These are phyloP conservation scores for Nemania bipapillata DNA, from an alignment of 2,329 filamentous ascomycete genomes.

Conservation along the genomic window DNA sequence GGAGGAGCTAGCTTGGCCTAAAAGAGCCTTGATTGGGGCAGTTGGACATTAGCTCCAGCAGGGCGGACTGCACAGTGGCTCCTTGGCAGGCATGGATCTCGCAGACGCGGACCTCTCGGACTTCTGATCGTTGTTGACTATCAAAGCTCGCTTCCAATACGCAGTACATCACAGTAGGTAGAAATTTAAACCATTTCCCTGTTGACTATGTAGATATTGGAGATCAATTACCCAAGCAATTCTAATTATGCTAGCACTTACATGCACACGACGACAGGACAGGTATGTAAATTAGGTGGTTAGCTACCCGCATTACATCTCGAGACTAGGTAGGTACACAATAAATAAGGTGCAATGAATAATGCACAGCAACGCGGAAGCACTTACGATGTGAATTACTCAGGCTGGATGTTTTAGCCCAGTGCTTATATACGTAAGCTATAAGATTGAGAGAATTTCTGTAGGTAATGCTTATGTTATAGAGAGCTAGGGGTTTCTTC, in stretches of 20 bases:
- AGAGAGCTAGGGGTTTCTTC: not conserved
- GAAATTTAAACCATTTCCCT: not conserved
- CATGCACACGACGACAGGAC: no score
- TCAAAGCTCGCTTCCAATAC: slow-evolving; percentile 9
- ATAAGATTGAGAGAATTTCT: not conserved
- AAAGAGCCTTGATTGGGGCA: slow-evolving; percentile 29
- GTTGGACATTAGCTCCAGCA: slow-evolving; percentile 28
- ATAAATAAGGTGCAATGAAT: not conserved
- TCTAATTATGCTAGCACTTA: no score
- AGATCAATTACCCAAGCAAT: no score
- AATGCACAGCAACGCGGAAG: not conserved
- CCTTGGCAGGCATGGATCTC: slow-evolving; percentile 30
- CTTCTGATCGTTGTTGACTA: not conserved
- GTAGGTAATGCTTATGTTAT: not conserved
- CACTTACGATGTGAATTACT: not conserved
- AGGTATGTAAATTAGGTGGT: no score
- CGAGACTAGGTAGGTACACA: no score
- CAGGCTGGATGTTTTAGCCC: not conserved
- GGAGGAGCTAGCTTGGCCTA: slow-evolving; percentile 10
- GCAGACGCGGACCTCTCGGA: slow-evolving; percentile 30
- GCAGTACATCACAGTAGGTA: not conserved
- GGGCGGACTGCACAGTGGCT: slow-evolving; percentile 24
- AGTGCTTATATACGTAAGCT: not conserved
- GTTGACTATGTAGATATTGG: not conserved
- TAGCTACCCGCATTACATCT: no score